Conservation (phyloP, 176 grass and related monocot genomes). For the Zea luxurians region DNA sequence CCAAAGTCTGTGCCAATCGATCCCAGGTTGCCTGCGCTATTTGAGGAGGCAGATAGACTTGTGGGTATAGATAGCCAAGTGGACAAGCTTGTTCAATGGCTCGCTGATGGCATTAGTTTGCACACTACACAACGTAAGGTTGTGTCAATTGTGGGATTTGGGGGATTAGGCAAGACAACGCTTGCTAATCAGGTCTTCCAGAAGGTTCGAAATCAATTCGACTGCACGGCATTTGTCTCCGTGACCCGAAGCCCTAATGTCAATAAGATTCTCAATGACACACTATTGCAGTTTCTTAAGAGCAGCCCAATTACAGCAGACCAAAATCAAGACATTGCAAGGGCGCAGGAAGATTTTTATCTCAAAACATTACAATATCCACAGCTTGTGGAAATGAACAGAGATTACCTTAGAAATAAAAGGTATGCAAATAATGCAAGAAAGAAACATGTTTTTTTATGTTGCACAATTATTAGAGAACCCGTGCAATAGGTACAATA, state of each 20-base stretch:
- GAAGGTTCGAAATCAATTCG: neutral
- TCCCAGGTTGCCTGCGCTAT: neutral
- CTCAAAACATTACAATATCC: neutral
- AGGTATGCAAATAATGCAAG: too few species aligned
- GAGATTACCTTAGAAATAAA: neutral
- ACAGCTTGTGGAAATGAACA: neutral
- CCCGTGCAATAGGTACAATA: too few species aligned
- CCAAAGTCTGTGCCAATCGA: neutral
- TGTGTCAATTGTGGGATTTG: neutral
- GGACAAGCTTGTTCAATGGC: neutral
- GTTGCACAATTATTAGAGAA: too few species aligned
- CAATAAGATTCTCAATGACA: neutral
- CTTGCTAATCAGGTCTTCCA: neutral
- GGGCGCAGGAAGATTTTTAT: neutral
- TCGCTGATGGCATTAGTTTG: neutral
- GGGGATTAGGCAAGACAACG: neutral
- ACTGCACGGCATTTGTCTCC: neutral
- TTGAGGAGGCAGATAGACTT: neutral
- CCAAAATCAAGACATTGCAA: neutral
- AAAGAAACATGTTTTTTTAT: too few species aligned
- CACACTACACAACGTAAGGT: neutral
- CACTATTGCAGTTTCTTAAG: neutral
- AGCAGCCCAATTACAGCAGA: neutral
- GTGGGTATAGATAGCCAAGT: neutral
- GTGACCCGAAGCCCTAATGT: neutral